Conservation (phyloP, 2,329 filamentous ascomycete genomes). For the Xylaria sp. region DNA sequence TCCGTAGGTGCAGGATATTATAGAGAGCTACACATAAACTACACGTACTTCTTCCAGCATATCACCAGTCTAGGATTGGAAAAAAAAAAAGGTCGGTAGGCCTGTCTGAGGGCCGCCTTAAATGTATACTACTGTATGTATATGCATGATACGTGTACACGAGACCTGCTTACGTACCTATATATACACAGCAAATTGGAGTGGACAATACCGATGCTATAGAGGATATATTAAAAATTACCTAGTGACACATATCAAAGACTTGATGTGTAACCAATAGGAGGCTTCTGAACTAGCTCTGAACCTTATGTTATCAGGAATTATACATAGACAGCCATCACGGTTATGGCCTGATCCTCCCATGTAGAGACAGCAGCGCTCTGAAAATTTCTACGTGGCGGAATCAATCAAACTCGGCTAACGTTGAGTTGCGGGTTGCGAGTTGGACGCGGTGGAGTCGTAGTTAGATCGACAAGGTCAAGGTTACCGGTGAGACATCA, state of each 20-base stretch:
- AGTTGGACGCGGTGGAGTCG: not conserved
- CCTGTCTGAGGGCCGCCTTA: not conserved
- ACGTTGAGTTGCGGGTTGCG: not conserved
- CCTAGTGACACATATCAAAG: not conserved
- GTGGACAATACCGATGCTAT: not conserved
- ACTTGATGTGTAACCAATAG: not conserved
- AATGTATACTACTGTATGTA: not conserved
- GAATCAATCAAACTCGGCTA: not conserved
- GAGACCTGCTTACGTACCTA: not conserved
- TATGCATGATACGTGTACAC: constrained; percentile 6
- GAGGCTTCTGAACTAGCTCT: too few relatives aligned
- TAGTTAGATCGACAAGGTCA: constrained; percentile 1
- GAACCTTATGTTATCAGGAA: too few relatives aligned
- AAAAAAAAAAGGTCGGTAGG: not conserved
- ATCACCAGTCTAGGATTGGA: not conserved
- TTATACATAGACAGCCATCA: too few relatives aligned
- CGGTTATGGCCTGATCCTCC: too few relatives aligned
- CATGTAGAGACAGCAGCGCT: too few relatives aligned
- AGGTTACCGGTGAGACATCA: constrained; percentile 10
- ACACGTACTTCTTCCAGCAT: too few relatives aligned
- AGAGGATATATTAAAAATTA: not conserved
- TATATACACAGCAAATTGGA: not conserved
- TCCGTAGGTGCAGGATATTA: not conserved
- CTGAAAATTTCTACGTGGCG: not conserved
- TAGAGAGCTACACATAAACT: too few relatives aligned